Base-by-base conservation (phyloP, 2,329 filamentous ascomycete genomes). In the Kalmusia sp. region DNA sequence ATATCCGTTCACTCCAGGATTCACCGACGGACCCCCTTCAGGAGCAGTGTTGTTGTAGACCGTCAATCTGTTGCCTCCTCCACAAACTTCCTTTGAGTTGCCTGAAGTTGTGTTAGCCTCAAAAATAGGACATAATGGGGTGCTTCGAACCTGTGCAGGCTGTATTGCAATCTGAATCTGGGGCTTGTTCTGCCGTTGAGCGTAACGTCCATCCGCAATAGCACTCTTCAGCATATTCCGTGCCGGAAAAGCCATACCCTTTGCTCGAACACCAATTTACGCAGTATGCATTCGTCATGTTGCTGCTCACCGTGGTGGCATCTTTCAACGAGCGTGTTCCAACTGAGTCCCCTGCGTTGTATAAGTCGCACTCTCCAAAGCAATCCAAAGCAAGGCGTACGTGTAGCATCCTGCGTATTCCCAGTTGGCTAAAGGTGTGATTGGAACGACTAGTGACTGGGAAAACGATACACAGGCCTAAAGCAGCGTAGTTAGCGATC, bases 371-470 rank as follows among this genome's bases (percentile, higher is more conserved):
- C 14, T n/a, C 2, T 19, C 21, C 12, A 25, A 9, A 17, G 7
- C 14, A 8, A 17, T 24, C 6, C 17, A 3, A 7, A 11, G 17
- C 6, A n/a, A 34, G 15, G 57, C 62, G 30, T 68, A 69, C 52
- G 58, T 63, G 52, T 65, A 71, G 50, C 69, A 73, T 38, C 70
- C 70, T 25, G 51, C 28, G 41, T 62, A 71, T 4, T 34, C 46
- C 70, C 69, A 73, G 28, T 54, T 49, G 9, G 44, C 21, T 4
- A 45, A 17, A 8, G 56, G 52, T 6, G 51, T 41, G n/a, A 41
- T 44, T 14, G 54, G 48, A 11, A 52, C n/a, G 6, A 43, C 44
- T 22, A 59, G 50, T 17, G 38, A 39, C 31, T 45, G 51, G 19
- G 43, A 41, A 19, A 54, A 38, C 34, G 47, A 49, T 30, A 50